Evolutionary conservation across 2,329 filamentous ascomycete genomes (phyloP).

Genomic region (Elsinoe batatas): DNA sequence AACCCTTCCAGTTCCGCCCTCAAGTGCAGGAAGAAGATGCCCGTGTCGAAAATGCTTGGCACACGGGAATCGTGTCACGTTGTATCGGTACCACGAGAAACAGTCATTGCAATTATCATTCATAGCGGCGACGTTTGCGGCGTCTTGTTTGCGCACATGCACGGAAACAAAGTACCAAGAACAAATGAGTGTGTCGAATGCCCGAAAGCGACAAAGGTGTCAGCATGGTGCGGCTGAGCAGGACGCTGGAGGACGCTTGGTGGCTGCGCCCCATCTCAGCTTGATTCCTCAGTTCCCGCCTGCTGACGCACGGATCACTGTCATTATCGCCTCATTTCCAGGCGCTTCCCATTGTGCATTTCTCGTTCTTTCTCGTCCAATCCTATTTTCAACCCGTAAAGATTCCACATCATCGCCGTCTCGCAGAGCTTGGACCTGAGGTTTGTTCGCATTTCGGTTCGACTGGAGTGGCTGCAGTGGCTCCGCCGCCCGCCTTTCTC

Average conservation of each 20-base stretch:
- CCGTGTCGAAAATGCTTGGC: too few relatives aligned
- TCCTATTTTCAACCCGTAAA: background rate
- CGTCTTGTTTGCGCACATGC: background rate
- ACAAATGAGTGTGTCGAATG: background rate
- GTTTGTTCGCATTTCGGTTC: background rate
- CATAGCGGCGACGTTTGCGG: background rate
- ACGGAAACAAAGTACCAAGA: background rate
- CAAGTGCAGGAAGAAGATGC: too few relatives aligned
- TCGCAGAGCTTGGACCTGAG: background rate
- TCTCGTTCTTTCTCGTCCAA: background rate
- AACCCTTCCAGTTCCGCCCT: too few relatives aligned
- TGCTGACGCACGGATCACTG: background rate
- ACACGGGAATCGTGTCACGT: too few relatives aligned
- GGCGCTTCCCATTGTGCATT: conserved; percentile 1
- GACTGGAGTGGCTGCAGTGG: background rate
- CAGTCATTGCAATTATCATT: background rate
- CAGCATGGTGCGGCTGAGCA: background rate
- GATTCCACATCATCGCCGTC: background rate
- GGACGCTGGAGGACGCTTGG: background rate
- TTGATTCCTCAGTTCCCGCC: background rate
- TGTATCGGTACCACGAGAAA: too few relatives aligned
- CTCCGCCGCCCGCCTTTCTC: background rate
- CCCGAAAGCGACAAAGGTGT: background rate
- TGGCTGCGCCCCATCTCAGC: background rate
- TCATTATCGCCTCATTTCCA: background rate